Conservation (phyloP, 306 rosid genomes). For the Vicia villosa region DNA sequence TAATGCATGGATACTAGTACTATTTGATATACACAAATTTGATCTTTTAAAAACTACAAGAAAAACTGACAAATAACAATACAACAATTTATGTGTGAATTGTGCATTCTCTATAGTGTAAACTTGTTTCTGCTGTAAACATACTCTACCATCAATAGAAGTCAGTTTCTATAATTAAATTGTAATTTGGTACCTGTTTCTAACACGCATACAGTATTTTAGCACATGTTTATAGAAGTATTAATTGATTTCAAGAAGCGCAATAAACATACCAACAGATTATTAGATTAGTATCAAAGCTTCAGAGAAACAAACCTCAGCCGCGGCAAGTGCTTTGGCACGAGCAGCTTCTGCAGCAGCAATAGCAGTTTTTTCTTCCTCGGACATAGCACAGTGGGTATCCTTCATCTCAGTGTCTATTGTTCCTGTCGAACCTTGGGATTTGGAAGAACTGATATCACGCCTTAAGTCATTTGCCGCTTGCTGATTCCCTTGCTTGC, state of each 20-base stretch:
- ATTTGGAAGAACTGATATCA: slow-evolving; percentile 64
- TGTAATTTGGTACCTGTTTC: too few relatives aligned
- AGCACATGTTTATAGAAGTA: not conserved
- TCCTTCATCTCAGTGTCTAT: slow-evolving; percentile 47
- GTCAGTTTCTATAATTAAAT: too few relatives aligned
- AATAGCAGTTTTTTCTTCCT: slow-evolving; percentile 89
- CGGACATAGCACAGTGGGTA: slow-evolving; percentile 51
- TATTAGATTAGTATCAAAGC: not conserved
- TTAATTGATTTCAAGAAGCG: not conserved
- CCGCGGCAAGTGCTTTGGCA: slow-evolving; percentile 92
- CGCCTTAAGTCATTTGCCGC: slow-evolving; percentile 51
- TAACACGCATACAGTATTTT: not conserved
- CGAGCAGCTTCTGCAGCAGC: slow-evolving; percentile 98
- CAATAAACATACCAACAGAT: not conserved
- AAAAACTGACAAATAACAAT: not conserved
- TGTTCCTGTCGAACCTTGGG: slow-evolving; percentile 57
- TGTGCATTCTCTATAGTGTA: too few relatives aligned
- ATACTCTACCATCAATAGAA: too few relatives aligned
- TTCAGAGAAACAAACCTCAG: slow-evolving; percentile 65
- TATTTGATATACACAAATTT: not conserved
- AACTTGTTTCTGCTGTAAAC: too few relatives aligned
- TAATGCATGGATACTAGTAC: not conserved
- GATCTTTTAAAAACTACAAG: not conserved
- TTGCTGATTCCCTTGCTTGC: slow-evolving; percentile 57
- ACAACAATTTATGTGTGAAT: not conserved